These are phyloP conservation scores for Nicotiana attenuata DNA, from an alignment of 257 asterid species.

Conservation along the genomic window DNA sequence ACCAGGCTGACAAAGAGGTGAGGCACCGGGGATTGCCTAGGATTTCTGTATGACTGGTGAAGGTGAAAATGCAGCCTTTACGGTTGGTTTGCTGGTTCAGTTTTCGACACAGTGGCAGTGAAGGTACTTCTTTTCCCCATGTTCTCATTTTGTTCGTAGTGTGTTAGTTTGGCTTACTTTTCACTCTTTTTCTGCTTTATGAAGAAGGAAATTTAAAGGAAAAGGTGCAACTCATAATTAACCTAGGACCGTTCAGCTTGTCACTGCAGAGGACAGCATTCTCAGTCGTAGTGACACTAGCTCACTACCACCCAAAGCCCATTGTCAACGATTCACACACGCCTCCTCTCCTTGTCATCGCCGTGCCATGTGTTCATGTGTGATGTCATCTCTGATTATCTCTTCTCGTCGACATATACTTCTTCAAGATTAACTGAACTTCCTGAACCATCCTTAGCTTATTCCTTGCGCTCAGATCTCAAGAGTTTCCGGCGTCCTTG, in stretches of 20 bases:
- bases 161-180: not conserved
- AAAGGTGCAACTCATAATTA: not conserved
- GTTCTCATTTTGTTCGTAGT: not conserved
- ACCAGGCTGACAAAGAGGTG: not conserved
- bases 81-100: not conserved
- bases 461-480: not conserved
- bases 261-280: not conserved
- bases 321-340: not conserved
- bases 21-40: not conserved
- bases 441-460: not conserved
- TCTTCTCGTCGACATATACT: not conserved
- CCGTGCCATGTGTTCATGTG: not conserved
- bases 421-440: not conserved
- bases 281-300: not conserved
- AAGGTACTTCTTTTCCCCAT: not conserved
- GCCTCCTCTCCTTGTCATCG: not conserved
- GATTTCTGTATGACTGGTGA: not conserved
- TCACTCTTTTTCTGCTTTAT: not conserved
- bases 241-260: not conserved
- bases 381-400: not conserved
- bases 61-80: not conserved
- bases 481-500: not conserved
- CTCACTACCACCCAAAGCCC: not conserved
- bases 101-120: too few species aligned
- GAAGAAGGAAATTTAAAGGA: not conserved